Evolutionary conservation across 2,329 filamentous ascomycete species (phyloP).

Genomic region (Cladosporium sp.): DNA sequence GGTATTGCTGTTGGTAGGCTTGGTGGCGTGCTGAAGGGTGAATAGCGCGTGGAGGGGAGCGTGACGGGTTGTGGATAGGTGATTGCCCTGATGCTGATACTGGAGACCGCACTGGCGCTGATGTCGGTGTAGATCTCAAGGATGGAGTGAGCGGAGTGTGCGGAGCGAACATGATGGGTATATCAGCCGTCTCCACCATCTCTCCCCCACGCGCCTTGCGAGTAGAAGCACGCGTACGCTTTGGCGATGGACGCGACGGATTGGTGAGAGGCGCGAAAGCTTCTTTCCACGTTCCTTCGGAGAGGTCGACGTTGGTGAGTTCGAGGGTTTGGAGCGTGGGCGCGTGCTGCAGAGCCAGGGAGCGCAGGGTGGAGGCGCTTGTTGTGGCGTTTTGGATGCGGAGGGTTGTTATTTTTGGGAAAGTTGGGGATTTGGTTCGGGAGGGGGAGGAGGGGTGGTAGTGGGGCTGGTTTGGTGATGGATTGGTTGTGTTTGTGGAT

Average conservation of each 20-base stretch:
- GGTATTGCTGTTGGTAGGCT: neutral
- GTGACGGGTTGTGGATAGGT: too few species aligned
- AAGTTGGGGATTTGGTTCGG: constrained; percentile 59
- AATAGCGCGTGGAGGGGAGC: too few species aligned
- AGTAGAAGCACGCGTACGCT: too few species aligned
- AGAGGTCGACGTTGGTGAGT: constrained; percentile 69
- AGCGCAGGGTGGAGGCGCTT: constrained; percentile 64
- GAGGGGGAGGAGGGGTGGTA: neutral
- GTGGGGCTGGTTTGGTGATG: neutral
- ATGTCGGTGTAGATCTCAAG: too few species aligned
- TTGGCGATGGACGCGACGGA: too few species aligned
- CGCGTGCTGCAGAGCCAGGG: constrained; percentile 63
- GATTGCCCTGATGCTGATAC: too few species aligned
- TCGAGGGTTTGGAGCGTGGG: constrained; percentile 69
- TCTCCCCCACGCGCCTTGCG: neutral
- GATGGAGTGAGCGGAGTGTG: too few species aligned
- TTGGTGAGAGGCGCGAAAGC: constrained; percentile 66
- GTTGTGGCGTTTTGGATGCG: constrained; percentile 68
- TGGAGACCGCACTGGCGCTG: too few species aligned
- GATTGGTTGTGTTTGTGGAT: too few species aligned
- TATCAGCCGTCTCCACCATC: constrained; percentile 18
- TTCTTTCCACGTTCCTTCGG: constrained; percentile 73
- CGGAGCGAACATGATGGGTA: constrained; percentile 32
- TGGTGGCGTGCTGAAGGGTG: neutral
- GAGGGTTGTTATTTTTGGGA: constrained; percentile 64